These are phyloP conservation scores for Nowakowskiella sp. DNA, from an alignment of 192 early-diverging fungal species.

Conservation along the genomic window DNA sequence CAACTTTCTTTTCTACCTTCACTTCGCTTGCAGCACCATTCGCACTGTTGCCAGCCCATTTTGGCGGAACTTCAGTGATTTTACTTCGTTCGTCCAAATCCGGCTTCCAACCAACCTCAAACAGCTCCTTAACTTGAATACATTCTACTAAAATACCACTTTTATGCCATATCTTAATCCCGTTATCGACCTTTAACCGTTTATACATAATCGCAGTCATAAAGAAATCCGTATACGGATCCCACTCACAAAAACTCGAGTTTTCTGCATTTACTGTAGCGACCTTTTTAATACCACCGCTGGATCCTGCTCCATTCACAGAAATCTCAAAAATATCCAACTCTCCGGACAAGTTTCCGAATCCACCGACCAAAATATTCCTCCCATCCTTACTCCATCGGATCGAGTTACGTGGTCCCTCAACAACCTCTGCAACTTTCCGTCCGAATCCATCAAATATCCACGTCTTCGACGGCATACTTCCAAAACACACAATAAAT, in stretches of 20 bases:
- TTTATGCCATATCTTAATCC: slow-evolving; percentile 95
- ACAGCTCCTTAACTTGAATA: slow-evolving; percentile 76
- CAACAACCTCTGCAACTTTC: slow-evolving; percentile 75
- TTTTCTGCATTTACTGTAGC: slow-evolving; percentile 72
- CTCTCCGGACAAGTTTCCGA: slow-evolving; percentile 91
- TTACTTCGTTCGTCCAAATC: slow-evolving; percentile 13
- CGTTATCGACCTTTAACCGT: slow-evolving; percentile 95
- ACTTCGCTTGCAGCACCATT: slow-evolving; percentile 37
- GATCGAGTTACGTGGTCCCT: slow-evolving; percentile 80
- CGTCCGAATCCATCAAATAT: slow-evolving; percentile 88
- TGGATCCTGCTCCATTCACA: slow-evolving; percentile 91
- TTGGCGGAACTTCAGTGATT: slow-evolving; percentile 11
- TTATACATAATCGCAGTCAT: slow-evolving; percentile 89
- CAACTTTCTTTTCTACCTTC: slow-evolving; percentile 35
- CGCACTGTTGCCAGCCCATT: slow-evolving; percentile 53
- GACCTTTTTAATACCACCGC: slow-evolving; percentile 77
- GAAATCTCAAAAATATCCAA: slow-evolving; percentile 57
- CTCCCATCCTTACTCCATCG: slow-evolving; percentile 87
- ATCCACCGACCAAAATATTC: slow-evolving; percentile 81
- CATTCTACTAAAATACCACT: slow-evolving; percentile 72
- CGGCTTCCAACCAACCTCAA: slow-evolving; percentile 52
- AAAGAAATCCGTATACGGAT: slow-evolving; percentile 85
- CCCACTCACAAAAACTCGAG: slow-evolving; percentile 82
- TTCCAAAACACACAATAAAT: slow-evolving; percentile 91
- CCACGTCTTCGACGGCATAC: slow-evolving; percentile 87